These are phyloP conservation scores for Pyracantha coccinea DNA, from an alignment of 331 rosid genomes.

Conservation along the genomic window DNA sequence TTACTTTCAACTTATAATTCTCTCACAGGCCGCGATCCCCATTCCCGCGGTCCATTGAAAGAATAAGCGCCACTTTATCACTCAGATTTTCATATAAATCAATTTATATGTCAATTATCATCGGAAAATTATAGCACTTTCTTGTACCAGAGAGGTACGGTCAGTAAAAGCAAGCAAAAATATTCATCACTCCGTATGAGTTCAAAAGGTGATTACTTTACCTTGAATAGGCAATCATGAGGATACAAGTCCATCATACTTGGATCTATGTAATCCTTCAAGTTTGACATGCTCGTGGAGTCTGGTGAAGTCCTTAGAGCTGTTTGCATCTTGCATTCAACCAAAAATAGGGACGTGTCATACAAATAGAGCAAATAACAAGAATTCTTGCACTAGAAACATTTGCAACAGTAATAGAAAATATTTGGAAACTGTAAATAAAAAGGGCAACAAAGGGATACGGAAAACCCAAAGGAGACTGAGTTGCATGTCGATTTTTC, in stretches of 20 bases:
- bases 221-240: conserved; percentile 96
- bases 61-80: background rate
- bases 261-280: conserved; percentile 74
- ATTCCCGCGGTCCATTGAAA: background rate
- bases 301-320: conserved; percentile 75
- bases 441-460: background rate
- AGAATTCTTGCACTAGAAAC: background rate
- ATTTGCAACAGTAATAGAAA: background rate
- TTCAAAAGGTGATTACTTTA: conserved; percentile 6
- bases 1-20: background rate
- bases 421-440: background rate
- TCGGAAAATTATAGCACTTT: background rate
- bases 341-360: background rate
- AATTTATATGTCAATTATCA: background rate
- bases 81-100: background rate
- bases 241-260: conserved; percentile 92
- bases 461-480: background rate
- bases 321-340: conserved; percentile 75
- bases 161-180: background rate
- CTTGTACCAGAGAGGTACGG: background rate
- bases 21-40: background rate
- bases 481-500: too few relatives aligned
- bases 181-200: background rate
- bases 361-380: background rate
- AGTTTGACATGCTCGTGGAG: conserved; percentile 68